Evolutionary conservation across 2,329 filamentous ascomycete genomes (phyloP).

Genomic region (Scedosporium aurantiacum): DNA sequence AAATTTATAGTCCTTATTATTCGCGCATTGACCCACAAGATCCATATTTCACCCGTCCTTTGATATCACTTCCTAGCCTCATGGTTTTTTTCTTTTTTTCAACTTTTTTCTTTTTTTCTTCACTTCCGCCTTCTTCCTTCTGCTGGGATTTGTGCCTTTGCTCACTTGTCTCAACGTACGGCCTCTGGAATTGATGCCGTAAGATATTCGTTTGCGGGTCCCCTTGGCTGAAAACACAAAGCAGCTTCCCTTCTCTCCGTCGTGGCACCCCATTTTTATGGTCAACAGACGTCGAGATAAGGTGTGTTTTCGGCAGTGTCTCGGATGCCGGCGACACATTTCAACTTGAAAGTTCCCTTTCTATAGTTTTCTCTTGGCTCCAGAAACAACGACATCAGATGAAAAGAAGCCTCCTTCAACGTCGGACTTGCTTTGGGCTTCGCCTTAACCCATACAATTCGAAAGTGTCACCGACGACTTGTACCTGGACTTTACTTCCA

Average conservation of each 20-base stretch:
- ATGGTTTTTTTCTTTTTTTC: background rate
- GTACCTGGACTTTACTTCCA: too few species aligned
- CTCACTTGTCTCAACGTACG: background rate
- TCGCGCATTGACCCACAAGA: background rate
- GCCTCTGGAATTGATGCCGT: background rate
- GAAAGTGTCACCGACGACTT: too few species aligned
- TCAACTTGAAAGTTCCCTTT: background rate
- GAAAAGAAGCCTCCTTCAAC: too few species aligned
- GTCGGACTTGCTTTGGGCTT: too few species aligned
- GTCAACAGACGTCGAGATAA: background rate
- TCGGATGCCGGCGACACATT: background rate
- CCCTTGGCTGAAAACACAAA: background rate
- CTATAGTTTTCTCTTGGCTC: too few species aligned
- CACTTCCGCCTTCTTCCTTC: background rate
- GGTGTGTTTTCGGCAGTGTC: background rate
- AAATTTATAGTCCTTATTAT: background rate
- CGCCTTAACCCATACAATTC: too few species aligned
- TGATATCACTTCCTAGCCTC: background rate
- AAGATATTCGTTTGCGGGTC: background rate
- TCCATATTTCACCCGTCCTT: background rate
- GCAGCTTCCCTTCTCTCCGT: background rate
- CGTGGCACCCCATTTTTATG: background rate
- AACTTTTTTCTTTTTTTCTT: background rate
- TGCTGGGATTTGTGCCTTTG: background rate
- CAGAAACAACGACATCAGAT: background rate